Base-by-base conservation (phyloP, 2,329 filamentous ascomycete species). In the Neofusicoccum sp. region DNA sequence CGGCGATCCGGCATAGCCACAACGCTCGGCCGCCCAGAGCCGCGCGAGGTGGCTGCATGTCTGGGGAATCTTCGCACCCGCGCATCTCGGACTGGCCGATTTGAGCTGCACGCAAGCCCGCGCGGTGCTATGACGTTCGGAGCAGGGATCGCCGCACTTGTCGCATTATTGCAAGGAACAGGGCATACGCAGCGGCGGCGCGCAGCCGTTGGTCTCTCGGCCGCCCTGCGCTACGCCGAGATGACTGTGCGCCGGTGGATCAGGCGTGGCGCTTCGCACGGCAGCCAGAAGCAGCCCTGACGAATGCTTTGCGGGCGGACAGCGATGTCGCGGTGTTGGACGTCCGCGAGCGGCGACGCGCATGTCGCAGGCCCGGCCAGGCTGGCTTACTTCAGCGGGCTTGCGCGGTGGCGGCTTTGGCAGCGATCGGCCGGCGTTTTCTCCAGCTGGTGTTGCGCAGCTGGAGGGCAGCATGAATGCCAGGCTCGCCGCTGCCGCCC, bases 231-330 rank as follows among this genome's bases (percentile, higher is more conserved):
- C 51, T 56, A 56, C 45, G 45, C 45, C n/a, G 51, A 28, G 38
- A 56, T 56, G 51, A 56, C 51, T 56, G 51, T 56, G 51, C 51
- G 51, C 51, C 51, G 51, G 51, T 56, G 51, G 51, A 56, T 56
- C 51, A 56, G 36, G 51, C 43, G 51, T 56, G 51, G 51, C 51
- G 51, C 51, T 56, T 56, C 51, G 40, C 34, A 54, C 49, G 49
- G 49, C 49, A 54, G 36, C 36, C 31, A 16, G 38, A 43, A 56
- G 28, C 51, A 43, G 51, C 43, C 51, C 51, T 56, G 51, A 43
- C 51, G 51, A 56, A 56, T 56, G 51, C 51, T 56, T 56, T 34
- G 2, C 34, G 34, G 48, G 9, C 34, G 6, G 48, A 33, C 34
- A 8, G 12, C 34, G 33, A 36, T 54, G 24, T 36, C 31, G 49